Conservation (phyloP, 2,329 filamentous ascomycete genomes). For the Fusarium sp. region DNA sequence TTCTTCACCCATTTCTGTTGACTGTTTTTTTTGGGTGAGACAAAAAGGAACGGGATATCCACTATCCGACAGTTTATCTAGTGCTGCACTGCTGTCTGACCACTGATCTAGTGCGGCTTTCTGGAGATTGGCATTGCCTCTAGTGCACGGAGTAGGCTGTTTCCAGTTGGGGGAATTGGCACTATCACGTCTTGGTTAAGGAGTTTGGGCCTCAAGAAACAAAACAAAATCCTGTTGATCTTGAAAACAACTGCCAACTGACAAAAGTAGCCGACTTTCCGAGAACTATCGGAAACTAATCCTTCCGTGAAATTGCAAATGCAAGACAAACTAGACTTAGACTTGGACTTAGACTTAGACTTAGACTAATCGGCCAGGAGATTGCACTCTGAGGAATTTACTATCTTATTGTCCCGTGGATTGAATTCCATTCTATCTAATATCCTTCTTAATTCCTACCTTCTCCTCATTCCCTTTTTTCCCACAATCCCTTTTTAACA, state of each 20-base stretch:
- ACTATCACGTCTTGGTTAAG: background rate
- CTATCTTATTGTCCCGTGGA: background rate
- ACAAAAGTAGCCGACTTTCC: background rate
- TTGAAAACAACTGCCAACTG: too few species aligned
- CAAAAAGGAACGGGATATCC: constrained; percentile 7
- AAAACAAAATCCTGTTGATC: too few species aligned
- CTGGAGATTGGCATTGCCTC: background rate
- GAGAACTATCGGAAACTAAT: constrained; percentile 2
- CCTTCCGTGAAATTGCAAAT: constrained; percentile 6
- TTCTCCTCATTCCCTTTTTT: too few species aligned
- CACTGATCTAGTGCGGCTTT: background rate
- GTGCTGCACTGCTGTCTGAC: too few species aligned
- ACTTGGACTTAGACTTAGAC: too few species aligned
- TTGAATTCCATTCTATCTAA: background rate
- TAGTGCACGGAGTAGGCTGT: too few species aligned
- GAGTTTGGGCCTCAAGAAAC: too few species aligned
- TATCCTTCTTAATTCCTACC: constrained; percentile 7
- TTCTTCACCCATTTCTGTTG: background rate
- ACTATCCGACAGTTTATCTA: constrained; percentile 1
- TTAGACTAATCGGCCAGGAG: background rate
- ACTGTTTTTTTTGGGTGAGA: constrained; percentile 17
- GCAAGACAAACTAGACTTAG: background rate
- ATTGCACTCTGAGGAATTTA: background rate
- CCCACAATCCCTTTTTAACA: background rate
- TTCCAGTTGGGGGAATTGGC: too few species aligned